Base-by-base conservation (phyloP, 2,329 filamentous ascomycete genomes). In the Paecilomyces dactylethromorphus region DNA sequence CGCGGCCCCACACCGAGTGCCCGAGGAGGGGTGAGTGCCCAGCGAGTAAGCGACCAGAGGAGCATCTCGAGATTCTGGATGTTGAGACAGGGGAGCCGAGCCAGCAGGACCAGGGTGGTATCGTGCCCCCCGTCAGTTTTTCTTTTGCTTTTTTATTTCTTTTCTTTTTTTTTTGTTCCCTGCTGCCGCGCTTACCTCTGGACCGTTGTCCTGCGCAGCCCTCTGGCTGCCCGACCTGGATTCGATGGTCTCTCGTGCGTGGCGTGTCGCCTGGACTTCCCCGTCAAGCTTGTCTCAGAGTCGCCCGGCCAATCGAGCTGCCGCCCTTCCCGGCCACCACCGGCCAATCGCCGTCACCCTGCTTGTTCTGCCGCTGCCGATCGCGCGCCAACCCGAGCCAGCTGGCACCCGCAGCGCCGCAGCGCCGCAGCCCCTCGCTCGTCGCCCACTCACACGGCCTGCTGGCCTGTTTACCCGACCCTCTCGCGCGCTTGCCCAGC, bases 311-410 rank as follows among this genome's bases (percentile, higher is more conserved):
- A 65, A 66, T 62, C 59, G 60, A 49, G 58, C 29, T 54, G 56
- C 26, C 56, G 61, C 22, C 29, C 50, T 15, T 29, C 52, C 52
- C 59, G 59, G 62, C 63, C 66, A 65, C 60, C 62, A 65, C 24
- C 32, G 57, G 10, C 53, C 29, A 26, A 24, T 24, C 22, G 53
- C 29, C 29, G 2, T 39, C 35, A 53, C 45, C 31, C 24, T 57
- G 55, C 63, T 67, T 63, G 66, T 64, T 66, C 67, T 65, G 68
- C 66, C 67, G 65, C 68, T 69, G 72, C 68, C 67, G 71, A 74
- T 74, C 71, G 71, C 71, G 71, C 71, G 71, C 68, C 69, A 74
- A 73, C 66, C 66, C 64, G 31, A 65, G 63, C 64, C 66, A 67
- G 63, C 65, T 68, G 65, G 63, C 67, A 66, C 61, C 62, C 65